Percentiles rank a stretch among this genome's conserved stretches.
Conservation (phyloP, 1,284 basidiomycete genomes). For the Ceratobasidium sp. region DNA sequence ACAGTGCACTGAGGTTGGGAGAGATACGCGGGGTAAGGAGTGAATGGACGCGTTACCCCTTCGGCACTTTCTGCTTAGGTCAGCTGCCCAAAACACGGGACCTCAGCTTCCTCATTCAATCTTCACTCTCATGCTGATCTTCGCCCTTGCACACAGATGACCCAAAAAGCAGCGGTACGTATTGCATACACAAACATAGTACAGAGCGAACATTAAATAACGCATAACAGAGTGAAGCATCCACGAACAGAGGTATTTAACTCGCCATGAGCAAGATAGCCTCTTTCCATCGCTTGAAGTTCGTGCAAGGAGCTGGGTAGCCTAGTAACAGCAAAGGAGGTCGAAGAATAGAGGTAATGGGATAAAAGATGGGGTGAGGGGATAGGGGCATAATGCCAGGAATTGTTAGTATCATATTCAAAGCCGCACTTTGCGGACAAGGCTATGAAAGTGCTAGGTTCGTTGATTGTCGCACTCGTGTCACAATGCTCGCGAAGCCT, state of each 20-base stretch:
- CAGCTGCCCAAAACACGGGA: slow-evolving; percentile 19
- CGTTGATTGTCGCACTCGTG: slow-evolving; percentile 26
- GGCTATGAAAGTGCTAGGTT: not conserved
- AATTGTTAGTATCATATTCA: slow-evolving; percentile 31
- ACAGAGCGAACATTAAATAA: slow-evolving; percentile 26
- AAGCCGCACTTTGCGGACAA: not conserved
- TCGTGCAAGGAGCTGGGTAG: not conserved
- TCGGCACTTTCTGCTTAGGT: slow-evolving; percentile 36
- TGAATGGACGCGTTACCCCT: slow-evolving; percentile 28
- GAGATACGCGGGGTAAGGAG: slow-evolving; percentile 18
- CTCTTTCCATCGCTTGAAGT: slow-evolving; percentile 18
- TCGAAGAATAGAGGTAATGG: not conserved
- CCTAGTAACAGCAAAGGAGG: slow-evolving; percentile 13
- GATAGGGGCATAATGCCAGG: not conserved
- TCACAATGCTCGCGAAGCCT: slow-evolving; percentile 16
- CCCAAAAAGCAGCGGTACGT: slow-evolving; percentile 16
- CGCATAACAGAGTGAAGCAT: slow-evolving; percentile 3
- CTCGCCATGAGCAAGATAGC: slow-evolving; percentile 4
- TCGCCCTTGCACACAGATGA: slow-evolving; percentile 24
- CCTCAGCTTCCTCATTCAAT: slow-evolving; percentile 2
- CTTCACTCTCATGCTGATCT: slow-evolving; percentile 9
- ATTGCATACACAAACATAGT: slow-evolving; percentile 28
- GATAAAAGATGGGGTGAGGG: not conserved
- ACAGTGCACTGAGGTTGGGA: not conserved
- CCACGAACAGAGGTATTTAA: slow-evolving; percentile 2